Base-by-base conservation (phyloP, 805 yeast genomes). In the Starmerella powellii region DNA sequence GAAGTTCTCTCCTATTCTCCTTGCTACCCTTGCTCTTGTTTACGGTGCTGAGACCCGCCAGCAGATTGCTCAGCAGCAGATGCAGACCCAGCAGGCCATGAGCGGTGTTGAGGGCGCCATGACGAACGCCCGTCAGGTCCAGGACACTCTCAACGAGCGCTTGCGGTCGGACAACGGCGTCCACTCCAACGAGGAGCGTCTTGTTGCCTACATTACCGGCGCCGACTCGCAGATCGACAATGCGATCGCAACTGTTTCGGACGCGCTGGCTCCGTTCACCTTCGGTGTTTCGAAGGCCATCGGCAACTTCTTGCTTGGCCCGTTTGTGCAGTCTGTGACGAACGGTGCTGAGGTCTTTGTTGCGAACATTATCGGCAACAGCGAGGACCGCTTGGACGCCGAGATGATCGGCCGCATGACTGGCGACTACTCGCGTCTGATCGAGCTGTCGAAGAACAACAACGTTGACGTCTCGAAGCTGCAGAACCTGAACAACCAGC, bases 161-260 rank as follows among this genome's bases (percentile, higher is more conserved):
- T 31, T 50, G 31, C 24, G 36, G 34, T 5, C 19, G 18, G 29
- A 19, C 28, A 39, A 27, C 16, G 40, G 29, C 28, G 33, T 33
- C 11, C 48, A 44, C 42, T 18, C 44, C 16, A 31, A 35, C 34
- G 31, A 21, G 30, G 44, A 18, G 36, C 50, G 47, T 19, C 30
- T 50, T 16, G 35, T 29, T 15, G 50, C 51, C 31, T 50, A 19
- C 47, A 49, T 58, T 33, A 54, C 60, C 24, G 61, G 60, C n/a
- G 50, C 58, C 26, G 62, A 57, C 37, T 55, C 58, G 30, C 60
- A 56, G 47, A 54, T 53, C 38, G 61, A 57, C 42, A 56, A 55
- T 38, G 51, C 53, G 33, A 41, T 54, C 24, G 58, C 49, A 6
- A 44, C 50, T 26, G 41, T 41, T 6, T 26, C 43, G n/a, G 31